Evolutionary conservation across 2,329 filamentous ascomycete genomes (phyloP), one percentile per base, ranked within the genome.

Genomic region (Fusarium longipes): DNA sequence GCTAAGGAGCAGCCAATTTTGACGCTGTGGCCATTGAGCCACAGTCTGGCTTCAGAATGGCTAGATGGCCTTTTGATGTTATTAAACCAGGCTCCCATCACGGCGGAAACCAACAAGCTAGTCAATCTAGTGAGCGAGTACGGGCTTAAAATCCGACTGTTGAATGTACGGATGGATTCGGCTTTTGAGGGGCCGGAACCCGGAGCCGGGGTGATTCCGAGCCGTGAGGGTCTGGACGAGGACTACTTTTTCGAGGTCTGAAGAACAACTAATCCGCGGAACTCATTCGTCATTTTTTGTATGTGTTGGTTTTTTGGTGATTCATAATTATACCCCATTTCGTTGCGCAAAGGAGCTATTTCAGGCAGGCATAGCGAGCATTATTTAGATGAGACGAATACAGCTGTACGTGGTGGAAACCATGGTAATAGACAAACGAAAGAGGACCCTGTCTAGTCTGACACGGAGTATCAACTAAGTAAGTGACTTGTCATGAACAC

Each of bases 41-140:
- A 96, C 75, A 92, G 89, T 67, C 82, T 96, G 45, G 96, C 96
- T 11, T 96, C 93, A 1, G 96, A 99, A 79, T 99, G 96, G 96
- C 85, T 99, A 7, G 96, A 99, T 77, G 96, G 96, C 1, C 81
- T 99, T 67, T 84, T 98, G 57, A 97, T 99, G 93, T 84, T 99
- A 54, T 85, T 99, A 24, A 93, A 96, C 75, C 96, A 99, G 79
- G 89, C 94, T 60, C 96, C 96, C 20, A 97, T 99, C 76, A 99
- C 96, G n/a, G 88, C 93, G 4, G 95, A 98, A 80, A 98, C 96
- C 33, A 95, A 91, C 76, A 96, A 96, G 78, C 82, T 98, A 64
- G 90, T 97, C 53, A 89, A 90, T 55, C 82, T 97, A 72, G 92
- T 98, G 61, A 89, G 89, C 74, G 92, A 96, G 70, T 98, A 97